Evolutionary conservation across 2,329 filamentous ascomycete genomes (phyloP), one percentile per base, ranked within the genome.

Genomic region (Colletotrichum sp.): DNA sequence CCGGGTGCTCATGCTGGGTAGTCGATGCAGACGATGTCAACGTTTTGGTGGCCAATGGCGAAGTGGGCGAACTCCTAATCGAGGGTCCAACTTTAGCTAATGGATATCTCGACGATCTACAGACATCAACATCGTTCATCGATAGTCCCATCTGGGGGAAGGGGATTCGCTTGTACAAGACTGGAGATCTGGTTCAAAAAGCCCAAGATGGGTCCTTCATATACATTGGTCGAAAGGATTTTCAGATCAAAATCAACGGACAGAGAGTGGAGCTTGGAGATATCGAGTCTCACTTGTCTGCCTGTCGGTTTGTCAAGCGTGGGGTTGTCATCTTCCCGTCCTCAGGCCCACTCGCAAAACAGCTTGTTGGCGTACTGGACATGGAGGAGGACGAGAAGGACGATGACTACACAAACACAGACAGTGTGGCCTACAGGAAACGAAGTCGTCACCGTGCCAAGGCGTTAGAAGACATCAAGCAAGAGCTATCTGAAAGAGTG

Each of bases 51-150:
- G 81, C 81, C 2, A 73, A 82, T 4, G 84, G 82, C 2, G 76
- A 76, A 4, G 75, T 80, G 8, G 84, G 84, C 7, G 84, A 86
- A 69, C 72, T 86, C 7, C 58, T 83, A 3, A 74, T 87, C 29
- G 83, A 83, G 65, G 86, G 86, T 1, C 85, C 87, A 4, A 82
- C 84, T 6, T 79, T 91, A 16, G 87, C 84, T 13, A 79, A 84
- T 27, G 87, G 86, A 12, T 90, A 91, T 71, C 79, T 89, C 16
- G 84, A 87, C 55, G 84, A 88, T 21, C 77, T 80, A 0, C 78
- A 79, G 18, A 90, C 88, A 0, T 78, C 80, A 3, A 83, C 83
- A 24, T 80, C 82, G 0, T 90, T 90, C 66, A 82, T 88, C 24
- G 78, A 81, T 31, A 82, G 84, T 34, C 82, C 83, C 1, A 65